phyloP scores from a whole-genome alignment of 805 yeast genomes.

The Jamesozyma hellenica region DNA sequence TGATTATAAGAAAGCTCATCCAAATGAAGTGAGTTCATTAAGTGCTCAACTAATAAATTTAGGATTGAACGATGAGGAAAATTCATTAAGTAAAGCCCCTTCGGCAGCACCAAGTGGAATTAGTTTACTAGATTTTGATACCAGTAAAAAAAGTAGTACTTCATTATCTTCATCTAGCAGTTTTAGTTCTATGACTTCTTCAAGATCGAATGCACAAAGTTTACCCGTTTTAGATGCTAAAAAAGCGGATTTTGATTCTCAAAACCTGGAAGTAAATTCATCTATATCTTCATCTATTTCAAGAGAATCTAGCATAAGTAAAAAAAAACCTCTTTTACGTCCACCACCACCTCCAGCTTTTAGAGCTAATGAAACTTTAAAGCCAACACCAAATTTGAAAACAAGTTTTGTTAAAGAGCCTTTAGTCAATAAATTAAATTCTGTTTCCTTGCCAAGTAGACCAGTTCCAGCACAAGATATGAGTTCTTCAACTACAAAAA shows the following conservation, averaged over 20 bases:
- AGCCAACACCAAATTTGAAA: conserved; percentile 1
- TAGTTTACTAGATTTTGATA: conserved; percentile 10
- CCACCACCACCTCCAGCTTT: conserved; percentile 18
- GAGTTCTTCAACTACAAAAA: conserved; percentile 1
- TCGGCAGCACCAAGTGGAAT: conserved; percentile 2
- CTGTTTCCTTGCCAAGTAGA: neutral
- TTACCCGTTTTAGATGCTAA: conserved; percentile 7
- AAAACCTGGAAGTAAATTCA: neutral
- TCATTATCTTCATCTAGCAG: neutral
- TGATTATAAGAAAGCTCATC: conserved; percentile 36
- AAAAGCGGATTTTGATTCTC: neutral
- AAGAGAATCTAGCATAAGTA: neutral
- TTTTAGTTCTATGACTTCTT: neutral
- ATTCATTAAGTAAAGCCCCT: neutral
- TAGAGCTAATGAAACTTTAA: conserved; percentile 1
- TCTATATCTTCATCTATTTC: neutral
- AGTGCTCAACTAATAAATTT: conserved; percentile 13
- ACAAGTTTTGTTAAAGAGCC: neutral
- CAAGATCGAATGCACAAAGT: conserved; percentile 3
- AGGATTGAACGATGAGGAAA: conserved; percentile 8
- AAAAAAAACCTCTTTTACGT: conserved; percentile 7
- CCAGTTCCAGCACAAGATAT: conserved; percentile 17
- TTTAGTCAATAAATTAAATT: neutral
- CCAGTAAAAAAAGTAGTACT: neutral
- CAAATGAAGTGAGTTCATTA: conserved; percentile 19